Conservation (phyloP, 2,329 filamentous ascomycete genomes). For the Epichloe glyceriae region DNA sequence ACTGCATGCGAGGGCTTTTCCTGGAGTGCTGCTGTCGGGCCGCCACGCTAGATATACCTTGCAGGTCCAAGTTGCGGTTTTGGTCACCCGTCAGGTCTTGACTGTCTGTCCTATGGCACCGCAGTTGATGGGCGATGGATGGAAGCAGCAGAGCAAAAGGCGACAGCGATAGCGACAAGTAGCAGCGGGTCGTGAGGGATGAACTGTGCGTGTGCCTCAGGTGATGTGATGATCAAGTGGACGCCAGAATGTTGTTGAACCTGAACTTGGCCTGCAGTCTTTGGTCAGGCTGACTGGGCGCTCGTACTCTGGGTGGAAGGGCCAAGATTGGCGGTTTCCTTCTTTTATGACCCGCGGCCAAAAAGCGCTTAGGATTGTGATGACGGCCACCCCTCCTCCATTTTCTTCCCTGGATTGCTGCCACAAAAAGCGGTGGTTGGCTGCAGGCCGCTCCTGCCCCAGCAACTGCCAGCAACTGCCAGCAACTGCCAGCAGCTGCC, state of each 20-base stretch:
- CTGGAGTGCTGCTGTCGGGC: slow-evolving; percentile 1
- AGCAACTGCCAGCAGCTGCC: background rate
- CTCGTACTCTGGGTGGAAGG: background rate
- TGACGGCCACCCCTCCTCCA: background rate
- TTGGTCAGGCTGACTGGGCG: background rate
- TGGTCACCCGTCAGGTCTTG: background rate
- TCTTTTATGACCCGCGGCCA: background rate
- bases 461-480: background rate
- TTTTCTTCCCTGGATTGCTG: background rate
- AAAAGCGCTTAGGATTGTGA: background rate
- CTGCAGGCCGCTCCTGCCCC: background rate
- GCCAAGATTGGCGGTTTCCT: background rate
- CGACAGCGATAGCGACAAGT: background rate
- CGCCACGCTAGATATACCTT: slow-evolving; percentile 4
- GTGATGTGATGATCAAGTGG: background rate
- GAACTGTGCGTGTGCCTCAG: background rate
- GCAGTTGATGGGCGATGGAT: background rate
- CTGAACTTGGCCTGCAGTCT: background rate
- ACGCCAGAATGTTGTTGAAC: background rate
- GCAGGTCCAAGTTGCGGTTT: background rate
- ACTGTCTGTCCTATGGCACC: background rate
- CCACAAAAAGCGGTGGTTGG: background rate
- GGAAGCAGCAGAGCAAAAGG: background rate
- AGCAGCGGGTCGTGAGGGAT: background rate
- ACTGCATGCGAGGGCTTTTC: background rate